Conservation (phyloP, 257 asterid genomes). For the Nemophila menziesii region DNA sequence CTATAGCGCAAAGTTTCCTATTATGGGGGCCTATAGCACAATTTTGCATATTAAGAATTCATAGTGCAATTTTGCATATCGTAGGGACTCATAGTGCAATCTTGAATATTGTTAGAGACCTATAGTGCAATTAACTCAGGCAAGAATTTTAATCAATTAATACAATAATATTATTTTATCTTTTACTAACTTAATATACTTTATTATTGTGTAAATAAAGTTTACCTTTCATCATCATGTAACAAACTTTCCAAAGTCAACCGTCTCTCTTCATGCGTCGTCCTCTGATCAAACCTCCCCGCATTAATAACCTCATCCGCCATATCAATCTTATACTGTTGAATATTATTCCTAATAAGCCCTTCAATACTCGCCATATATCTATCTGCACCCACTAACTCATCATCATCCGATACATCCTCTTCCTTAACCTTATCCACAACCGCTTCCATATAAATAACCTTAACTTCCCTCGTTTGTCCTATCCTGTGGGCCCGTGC, state of each 20-base stretch:
- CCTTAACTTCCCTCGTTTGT: slow-evolving; percentile 97
- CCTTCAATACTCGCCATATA: slow-evolving; percentile 94
- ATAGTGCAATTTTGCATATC: too few species aligned
- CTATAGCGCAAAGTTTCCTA: too few species aligned
- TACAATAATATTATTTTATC: too few species aligned
- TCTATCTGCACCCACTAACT: slow-evolving; percentile 91
- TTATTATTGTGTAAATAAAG: too few species aligned
- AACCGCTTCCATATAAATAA: slow-evolving; percentile 96
- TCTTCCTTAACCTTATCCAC: slow-evolving; percentile 90
- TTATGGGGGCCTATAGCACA: too few species aligned
- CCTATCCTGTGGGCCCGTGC: slow-evolving; percentile 99
- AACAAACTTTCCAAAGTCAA: slow-evolving; percentile 80
- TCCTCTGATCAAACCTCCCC: slow-evolving; percentile 98
- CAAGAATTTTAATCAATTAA: too few species aligned
- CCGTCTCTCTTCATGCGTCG: slow-evolving; percentile 98
- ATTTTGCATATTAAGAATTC: too few species aligned
- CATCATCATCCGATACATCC: slow-evolving; percentile 95
- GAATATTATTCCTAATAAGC: slow-evolving; percentile 90
- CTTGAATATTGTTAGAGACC: too few species aligned
- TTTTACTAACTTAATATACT: too few species aligned
- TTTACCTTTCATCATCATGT: slow-evolving; percentile 98
- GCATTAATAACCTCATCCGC: slow-evolving; percentile 99
- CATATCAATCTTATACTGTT: slow-evolving; percentile 98
- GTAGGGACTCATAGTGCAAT: too few species aligned
- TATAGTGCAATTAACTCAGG: too few species aligned